Percentiles rank a stretch among this genome's conserved stretches.
phyloP scores from a whole-genome alignment of 345 rosid species.

The Luvunga scandens region DNA sequence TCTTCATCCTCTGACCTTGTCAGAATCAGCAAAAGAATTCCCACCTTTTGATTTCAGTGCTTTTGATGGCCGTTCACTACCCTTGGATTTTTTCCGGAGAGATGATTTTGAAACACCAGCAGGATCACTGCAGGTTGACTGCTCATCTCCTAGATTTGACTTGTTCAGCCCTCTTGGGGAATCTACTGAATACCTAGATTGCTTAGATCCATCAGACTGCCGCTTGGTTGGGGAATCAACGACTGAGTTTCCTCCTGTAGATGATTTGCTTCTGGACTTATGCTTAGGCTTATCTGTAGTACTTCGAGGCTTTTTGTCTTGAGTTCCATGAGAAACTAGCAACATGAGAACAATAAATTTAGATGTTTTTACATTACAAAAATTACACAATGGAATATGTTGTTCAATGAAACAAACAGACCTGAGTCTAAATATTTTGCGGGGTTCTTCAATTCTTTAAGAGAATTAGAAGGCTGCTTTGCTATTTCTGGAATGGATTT shows the following conservation, averaged over 20 bases:
- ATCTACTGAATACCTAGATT: slow-evolving; percentile 33
- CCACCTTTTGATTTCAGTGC: slow-evolving; percentile 34
- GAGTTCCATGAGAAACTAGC: background rate
- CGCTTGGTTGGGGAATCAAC: slow-evolving; percentile 25
- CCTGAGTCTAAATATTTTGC: slow-evolving; percentile 14
- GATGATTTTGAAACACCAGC: slow-evolving; percentile 32
- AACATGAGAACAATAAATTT: background rate
- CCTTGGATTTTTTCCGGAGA: slow-evolving; percentile 45
- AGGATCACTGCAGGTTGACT: slow-evolving; percentile 21
- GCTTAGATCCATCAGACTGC: slow-evolving; percentile 31
- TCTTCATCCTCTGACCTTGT: slow-evolving; percentile 9
- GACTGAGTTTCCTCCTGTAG: slow-evolving; percentile 19
- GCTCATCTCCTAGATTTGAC: slow-evolving; percentile 17
- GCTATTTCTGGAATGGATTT: slow-evolving; percentile 16
- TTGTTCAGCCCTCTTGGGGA: slow-evolving; percentile 25
- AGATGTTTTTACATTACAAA: background rate
- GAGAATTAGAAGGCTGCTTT: slow-evolving; percentile 11
- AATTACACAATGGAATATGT: background rate
- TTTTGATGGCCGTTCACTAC: slow-evolving; percentile 18
- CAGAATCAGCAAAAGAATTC: slow-evolving; percentile 16
- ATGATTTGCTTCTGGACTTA: slow-evolving; percentile 29
- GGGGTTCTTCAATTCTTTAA: slow-evolving; percentile 5
- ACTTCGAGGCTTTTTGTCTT: slow-evolving; percentile 8
- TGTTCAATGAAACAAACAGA: slow-evolving; percentile 4
- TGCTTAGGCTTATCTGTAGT: slow-evolving; percentile 32